phyloP scores from a whole-genome alignment of 2,329 filamentous ascomycete genomes.

The Alternaria postmessia region DNA sequence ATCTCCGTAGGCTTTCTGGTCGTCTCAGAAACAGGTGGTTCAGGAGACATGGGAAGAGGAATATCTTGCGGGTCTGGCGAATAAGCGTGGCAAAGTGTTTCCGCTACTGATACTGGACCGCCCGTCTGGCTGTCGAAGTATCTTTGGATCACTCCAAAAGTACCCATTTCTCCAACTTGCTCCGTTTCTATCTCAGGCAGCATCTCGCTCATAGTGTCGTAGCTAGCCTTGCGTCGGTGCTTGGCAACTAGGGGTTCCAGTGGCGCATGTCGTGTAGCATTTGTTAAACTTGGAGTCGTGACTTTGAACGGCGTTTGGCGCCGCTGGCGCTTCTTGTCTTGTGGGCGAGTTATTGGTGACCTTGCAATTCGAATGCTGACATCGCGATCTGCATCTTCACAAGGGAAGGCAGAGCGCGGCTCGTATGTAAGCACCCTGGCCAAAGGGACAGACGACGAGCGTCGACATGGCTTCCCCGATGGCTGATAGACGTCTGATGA shows the following conservation, averaged over 20 bases:
- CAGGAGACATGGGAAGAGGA: constrained; percentile 22
- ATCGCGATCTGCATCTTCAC: constrained; percentile 18
- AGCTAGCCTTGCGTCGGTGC: constrained; percentile 33
- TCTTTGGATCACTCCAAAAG: constrained; percentile 40
- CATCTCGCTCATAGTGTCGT: constrained; percentile 28
- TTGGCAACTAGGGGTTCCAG: constrained; percentile 39
- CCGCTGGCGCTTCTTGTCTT: constrained; percentile 34
- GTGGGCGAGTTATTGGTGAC: constrained; percentile 10
- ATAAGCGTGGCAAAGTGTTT: constrained; percentile 14
- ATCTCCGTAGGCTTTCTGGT: constrained; percentile 21
- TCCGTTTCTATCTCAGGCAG: constrained; percentile 36
- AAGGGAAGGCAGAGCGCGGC: constrained; percentile 10
- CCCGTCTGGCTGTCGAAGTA: constrained; percentile 40
- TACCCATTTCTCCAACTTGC: constrained; percentile 31
- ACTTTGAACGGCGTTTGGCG: constrained; percentile 40
- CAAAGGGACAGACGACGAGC: constrained; percentile 27
- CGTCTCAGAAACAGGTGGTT: constrained; percentile 5
- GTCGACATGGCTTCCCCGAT: constrained; percentile 18
- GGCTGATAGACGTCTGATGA: constrained; percentile 21
- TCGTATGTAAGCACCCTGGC: constrained; percentile 24
- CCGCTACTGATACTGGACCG: constrained; percentile 19
- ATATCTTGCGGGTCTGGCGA: constrained; percentile 23
- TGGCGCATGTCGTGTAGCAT: constrained; percentile 29
- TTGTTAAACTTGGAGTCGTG: constrained; percentile 10
- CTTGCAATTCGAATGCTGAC: constrained; percentile 17